A percentile compares a stretch with the other conserved stretches of the same genome.
These are phyloP conservation scores for Aeschynomene evenia DNA, from an alignment of 306 rosid genomes.

Conservation along the genomic window DNA sequence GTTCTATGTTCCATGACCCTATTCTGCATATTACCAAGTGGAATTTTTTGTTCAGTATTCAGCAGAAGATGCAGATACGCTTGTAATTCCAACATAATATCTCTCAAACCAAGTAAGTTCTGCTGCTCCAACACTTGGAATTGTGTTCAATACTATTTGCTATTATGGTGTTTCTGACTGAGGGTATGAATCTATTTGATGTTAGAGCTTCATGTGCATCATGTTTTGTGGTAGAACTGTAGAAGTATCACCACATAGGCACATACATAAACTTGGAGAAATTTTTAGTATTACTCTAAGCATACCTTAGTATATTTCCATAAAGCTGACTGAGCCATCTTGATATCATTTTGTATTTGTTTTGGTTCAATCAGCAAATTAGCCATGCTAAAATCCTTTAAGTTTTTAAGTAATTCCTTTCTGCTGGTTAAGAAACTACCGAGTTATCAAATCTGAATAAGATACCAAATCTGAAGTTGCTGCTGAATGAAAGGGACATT, in stretches of 20 bases:
- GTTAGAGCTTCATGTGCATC: slow-evolving; percentile 5
- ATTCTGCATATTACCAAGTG: background rate
- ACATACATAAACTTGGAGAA: background rate
- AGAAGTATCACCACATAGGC: no score
- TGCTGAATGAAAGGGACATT: background rate
- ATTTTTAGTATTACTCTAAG: background rate
- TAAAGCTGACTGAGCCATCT: background rate
- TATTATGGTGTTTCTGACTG: background rate
- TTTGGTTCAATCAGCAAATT: background rate
- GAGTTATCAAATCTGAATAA: background rate
- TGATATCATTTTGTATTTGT: background rate
- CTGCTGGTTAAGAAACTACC: background rate
- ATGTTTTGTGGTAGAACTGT: background rate
- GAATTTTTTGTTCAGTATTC: slow-evolving; percentile 6
- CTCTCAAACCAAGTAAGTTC: background rate
- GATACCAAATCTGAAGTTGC: background rate
- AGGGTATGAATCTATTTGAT: background rate
- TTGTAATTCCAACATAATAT: background rate
- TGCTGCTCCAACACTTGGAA: no score
- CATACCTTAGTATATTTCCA: background rate
- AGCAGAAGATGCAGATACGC: background rate
- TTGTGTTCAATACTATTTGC: no score
- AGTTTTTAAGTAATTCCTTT: background rate
- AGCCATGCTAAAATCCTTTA: background rate
- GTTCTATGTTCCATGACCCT: background rate